Base-by-base conservation (phyloP, 1,284 basidiomycete genomes). In the Melampsora americana region DNA sequence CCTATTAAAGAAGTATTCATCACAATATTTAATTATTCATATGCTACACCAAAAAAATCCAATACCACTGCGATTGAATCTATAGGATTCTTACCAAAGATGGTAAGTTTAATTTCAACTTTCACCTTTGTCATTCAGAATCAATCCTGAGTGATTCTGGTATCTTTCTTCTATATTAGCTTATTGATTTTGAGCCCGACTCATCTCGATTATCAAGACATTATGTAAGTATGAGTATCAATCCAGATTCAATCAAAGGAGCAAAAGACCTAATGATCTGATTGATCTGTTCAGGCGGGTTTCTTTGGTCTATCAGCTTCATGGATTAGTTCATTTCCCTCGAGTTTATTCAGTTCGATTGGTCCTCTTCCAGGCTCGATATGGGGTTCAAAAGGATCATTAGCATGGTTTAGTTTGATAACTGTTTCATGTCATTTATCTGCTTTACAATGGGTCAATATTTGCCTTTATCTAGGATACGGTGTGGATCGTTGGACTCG, bases 101-200 rank as follows among this genome's bases (percentile, higher is more conserved):
- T 75, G 72, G 72, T 68, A 32, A 42, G 71, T 60, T n/a, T n/a
- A n/a, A n/a, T n/a, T n/a, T n/a, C n/a, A n/a, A n/a, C n/a, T 60
- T n/a, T 59, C 48, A 26, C 20, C 20, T 48, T 50, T 48, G 6
- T 30, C 53, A 23, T 26, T 5, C 5, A 18, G 18, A 18, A 20
- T 53, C 50, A 35, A 35, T 35, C 9, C 3, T 35, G 9, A 35
- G 5, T 35, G 35, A 35, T 4, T 35, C 35, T 35, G 50, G 4
- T 53, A 5, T 14, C 3, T 26, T 20, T 20, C 18, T 26, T 14
- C 23, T 53, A 61, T 28, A 26, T 5, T 42, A 66, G 64, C 35
- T 66, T n/a, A 42, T 75, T 46, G 72, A 75, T 59, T 68, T 75
- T 42, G 72, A 75, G 26, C 65, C 59, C 11, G 72, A 75, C 30